Evolutionary conservation across 1,284 basidiomycete genomes (phyloP), one percentile per base, ranked within the genome.

Genomic region (Cystobasidiaceae sp.): DNA sequence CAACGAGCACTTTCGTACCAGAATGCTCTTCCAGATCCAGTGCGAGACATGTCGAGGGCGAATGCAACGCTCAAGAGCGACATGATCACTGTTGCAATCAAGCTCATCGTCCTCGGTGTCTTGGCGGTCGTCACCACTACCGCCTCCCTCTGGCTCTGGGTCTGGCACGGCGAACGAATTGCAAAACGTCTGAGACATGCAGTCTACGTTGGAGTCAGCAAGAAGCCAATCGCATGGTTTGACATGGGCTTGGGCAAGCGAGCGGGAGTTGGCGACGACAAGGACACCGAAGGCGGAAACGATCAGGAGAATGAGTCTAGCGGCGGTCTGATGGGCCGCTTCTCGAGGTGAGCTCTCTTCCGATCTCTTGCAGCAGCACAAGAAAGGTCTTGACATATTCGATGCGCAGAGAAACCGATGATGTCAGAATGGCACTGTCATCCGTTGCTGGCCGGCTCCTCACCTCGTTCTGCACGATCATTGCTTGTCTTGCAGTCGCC

Each of bases 271-370:
- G 81, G 81, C 15, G 79, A 81, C 66, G 77, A 79, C 62, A 77
- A 79, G 41, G 71, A 72, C 46, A 80, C 80, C 25, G 80, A 82
- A 25, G 69, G 69, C 1, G 73, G 76, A 43, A 71, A 74, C 19
- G 80, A 82, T 43, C 81, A 82, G 45, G 81, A 83, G 34, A 78
- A 88, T 58, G 90, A 91, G 67, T 90, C 92, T 51, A 64, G 61
- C 41, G 93, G 89, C 65, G 93, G 93, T 19, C 80, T 97, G 46
- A 96, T 97, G 92, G 86, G 90, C 57, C 90, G 92, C 75, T 97
- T 97, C 75, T 84, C 88, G 27, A 85, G 86, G 93, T 90, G 69
- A 72, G 85, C n/a, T n/a, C 28, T 52, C 6, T 33, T 52, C 4
- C 50, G 28, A 4, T 52, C 50, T 15, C 28, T 37, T 19, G 37